These are phyloP conservation scores for Triticum timopheevii DNA, from an alignment of 176 grass and related monocot species.

Conservation along the genomic window DNA sequence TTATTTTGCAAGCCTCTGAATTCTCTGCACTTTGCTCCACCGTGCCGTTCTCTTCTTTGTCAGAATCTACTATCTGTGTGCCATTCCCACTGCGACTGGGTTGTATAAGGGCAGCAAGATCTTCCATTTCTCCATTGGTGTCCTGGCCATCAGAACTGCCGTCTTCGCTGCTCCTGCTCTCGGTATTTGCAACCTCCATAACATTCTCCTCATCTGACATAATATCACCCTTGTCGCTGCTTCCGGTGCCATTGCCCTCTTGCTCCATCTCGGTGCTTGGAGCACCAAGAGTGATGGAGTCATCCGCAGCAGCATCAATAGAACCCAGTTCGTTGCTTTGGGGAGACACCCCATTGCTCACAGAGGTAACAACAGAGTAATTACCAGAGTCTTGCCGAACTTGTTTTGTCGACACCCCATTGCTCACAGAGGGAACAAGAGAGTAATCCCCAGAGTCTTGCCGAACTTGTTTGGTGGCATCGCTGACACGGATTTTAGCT, in stretches of 20 bases:
- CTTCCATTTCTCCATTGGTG: slow-evolving; percentile 14
- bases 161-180: neutral
- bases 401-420: slow-evolving; percentile 36
- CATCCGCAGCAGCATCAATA: neutral
- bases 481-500: slow-evolving; percentile 54
- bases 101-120: neutral
- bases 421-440: neutral
- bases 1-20: neutral
- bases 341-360: slow-evolving; percentile 17
- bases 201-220: slow-evolving; percentile 1
- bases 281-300: neutral
- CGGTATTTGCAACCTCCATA: neutral
- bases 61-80: neutral
- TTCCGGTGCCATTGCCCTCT: neutral
- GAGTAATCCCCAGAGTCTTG: slow-evolving; percentile 22
- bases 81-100: neutral
- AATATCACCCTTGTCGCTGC: slow-evolving; percentile 2
- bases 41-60: slow-evolving; percentile 3
- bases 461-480: slow-evolving; percentile 32
- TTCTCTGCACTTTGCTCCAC: neutral
- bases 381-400: slow-evolving; percentile 30
- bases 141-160: slow-evolving; percentile 4
- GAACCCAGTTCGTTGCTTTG: neutral
- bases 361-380: slow-evolving; percentile 18
- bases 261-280: neutral